phyloP scores from a whole-genome alignment of 2,329 filamentous ascomycete genomes.

The Sporothrix brunneoviolacea region DNA sequence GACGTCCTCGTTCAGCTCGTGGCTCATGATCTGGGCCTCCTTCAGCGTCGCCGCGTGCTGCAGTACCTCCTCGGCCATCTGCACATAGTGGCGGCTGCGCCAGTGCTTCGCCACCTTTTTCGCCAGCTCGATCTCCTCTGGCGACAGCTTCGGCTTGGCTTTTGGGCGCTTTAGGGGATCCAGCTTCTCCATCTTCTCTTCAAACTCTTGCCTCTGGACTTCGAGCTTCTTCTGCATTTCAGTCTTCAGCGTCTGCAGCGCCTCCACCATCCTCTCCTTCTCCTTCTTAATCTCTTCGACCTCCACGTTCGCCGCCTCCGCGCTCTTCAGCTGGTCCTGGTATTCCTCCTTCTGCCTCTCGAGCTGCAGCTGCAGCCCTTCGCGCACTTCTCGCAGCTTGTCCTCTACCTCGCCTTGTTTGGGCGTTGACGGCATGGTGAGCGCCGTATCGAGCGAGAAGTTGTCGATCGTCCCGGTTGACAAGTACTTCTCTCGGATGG shows the following conservation, averaged over 20 bases:
- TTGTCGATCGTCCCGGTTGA: conserved; percentile 93
- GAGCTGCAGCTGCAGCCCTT: conserved; percentile 76
- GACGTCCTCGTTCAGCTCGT: conserved; percentile 86
- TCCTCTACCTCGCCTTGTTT: conserved; percentile 71
- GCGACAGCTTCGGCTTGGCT: conserved; percentile 58
- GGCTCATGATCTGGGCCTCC: conserved; percentile 96
- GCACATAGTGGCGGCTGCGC: conserved; percentile 79
- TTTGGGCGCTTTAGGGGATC: conserved; percentile 56
- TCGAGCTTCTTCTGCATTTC: conserved; percentile 85
- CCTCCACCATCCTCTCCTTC: conserved; percentile 79
- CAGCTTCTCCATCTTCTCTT: conserved; percentile 74
- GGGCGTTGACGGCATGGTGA: conserved; percentile 93
- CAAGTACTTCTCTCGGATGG: conserved; percentile 87
- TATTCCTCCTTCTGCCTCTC: conserved; percentile 37
- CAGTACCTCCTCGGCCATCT: conserved; percentile 86
- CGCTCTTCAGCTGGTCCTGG: conserved; percentile 57
- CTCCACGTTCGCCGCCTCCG: conserved; percentile 68
- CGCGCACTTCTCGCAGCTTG: conserved; percentile 63
- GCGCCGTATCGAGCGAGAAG: conserved; percentile 85
- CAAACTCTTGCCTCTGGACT: conserved; percentile 75
- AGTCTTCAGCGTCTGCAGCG: conserved; percentile 67
- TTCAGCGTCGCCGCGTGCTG: conserved; percentile 84
- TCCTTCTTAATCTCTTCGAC: conserved; percentile 78
- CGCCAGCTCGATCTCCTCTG: conserved; percentile 65
- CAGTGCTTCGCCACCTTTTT: conserved; percentile 64